Evolutionary conservation across 208 protist species (phyloP).

Genomic region (Trypanosoma lewisi): DNA sequence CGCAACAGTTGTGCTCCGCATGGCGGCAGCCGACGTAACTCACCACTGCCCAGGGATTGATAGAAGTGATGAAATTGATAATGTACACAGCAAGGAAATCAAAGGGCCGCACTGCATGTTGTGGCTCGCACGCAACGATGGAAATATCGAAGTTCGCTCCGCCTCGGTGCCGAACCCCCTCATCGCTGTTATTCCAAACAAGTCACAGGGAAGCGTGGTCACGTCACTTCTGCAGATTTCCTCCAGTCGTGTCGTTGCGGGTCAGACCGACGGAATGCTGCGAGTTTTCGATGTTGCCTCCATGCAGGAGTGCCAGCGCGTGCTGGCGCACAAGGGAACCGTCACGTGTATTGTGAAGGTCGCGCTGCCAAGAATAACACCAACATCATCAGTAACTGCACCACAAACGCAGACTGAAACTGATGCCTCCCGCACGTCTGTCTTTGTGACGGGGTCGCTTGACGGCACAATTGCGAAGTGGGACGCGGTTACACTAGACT

Average conservation of each 20-base stretch:
- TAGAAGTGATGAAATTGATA: background rate
- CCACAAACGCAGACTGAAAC: background rate
- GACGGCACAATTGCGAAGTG: conserved; percentile 72
- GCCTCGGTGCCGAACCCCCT: conserved; percentile 37
- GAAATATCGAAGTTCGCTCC: conserved; percentile 64
- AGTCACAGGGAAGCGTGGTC: conserved; percentile 24
- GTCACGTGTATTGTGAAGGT: conserved; percentile 52
- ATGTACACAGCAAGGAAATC: background rate
- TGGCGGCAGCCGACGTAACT: conserved; percentile 11
- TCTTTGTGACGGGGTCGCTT: conserved; percentile 58
- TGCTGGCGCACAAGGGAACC: conserved; percentile 41
- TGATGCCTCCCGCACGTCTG: conserved; percentile 20
- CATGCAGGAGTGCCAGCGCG: conserved; percentile 22
- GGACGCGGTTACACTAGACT: conserved; percentile 48
- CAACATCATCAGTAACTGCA: background rate
- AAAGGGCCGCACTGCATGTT: conserved; percentile 35
- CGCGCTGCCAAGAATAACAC: conserved; percentile 18
- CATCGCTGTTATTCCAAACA: conserved; percentile 29
- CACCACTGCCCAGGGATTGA: background rate
- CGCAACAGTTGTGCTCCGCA: conserved; percentile 36
- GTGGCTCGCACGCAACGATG: conserved; percentile 57
- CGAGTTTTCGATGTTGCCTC: conserved; percentile 47
- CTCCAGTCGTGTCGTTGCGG: conserved; percentile 55
- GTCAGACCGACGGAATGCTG: conserved; percentile 50
- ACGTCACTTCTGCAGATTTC: conserved; percentile 53